A percentile compares a stretch with the other conserved stretches of the same genome.
phyloP scores from a whole-genome alignment of 139 green algal species.

The Eudorina sp. region DNA sequence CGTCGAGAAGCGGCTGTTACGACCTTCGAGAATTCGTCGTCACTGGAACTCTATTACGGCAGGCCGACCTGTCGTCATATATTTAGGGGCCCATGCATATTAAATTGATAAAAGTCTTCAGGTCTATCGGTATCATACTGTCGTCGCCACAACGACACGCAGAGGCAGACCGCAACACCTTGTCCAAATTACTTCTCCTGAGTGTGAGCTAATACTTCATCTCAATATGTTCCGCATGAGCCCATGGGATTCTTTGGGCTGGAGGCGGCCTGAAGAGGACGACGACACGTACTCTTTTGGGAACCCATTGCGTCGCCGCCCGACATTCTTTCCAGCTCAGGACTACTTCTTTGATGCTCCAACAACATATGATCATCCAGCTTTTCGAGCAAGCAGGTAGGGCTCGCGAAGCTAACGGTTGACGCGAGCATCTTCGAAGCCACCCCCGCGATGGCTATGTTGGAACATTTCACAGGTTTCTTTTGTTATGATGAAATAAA shows the following conservation, averaged over 20 bases:
- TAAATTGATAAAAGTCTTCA: not conserved
- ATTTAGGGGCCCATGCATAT: not conserved
- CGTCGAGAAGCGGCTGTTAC: not conserved
- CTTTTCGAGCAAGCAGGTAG: not conserved
- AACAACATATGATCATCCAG: not conserved
- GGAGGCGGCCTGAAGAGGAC: not conserved
- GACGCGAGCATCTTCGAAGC: not conserved
- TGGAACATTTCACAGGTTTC: too few species aligned
- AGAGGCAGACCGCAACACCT: not conserved
- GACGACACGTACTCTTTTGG: constrained; percentile 1
- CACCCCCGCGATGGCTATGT: too few species aligned
- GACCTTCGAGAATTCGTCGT: constrained; percentile 1
- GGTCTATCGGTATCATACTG: not conserved
- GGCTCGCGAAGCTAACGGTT: not conserved
- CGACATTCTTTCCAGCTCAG: not conserved
- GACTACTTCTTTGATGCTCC: not conserved
- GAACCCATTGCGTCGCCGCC: not conserved
- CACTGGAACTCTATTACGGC: not conserved
- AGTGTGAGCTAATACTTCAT: not conserved
- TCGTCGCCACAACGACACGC: not conserved
- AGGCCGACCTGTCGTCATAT: not conserved
- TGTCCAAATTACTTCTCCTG: not conserved
- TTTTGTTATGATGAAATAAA: too few species aligned
- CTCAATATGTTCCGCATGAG: not conserved
- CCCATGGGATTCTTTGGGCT: not conserved